Evolutionary conservation across 2,329 filamentous ascomycete species (phyloP).

Genomic region (Claviceps sp.): DNA sequence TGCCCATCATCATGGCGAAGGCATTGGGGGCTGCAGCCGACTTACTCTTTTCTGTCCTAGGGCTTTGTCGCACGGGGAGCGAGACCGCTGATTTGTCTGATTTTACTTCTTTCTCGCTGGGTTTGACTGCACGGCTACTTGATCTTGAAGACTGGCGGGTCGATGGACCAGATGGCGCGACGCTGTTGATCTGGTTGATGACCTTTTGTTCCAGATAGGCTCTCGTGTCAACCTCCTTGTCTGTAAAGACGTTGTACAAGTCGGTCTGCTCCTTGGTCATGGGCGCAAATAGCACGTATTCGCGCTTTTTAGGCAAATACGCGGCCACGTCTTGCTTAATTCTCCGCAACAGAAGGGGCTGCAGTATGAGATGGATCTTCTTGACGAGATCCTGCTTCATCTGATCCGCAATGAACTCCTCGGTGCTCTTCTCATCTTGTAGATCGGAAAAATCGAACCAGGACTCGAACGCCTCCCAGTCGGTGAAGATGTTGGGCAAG

Average conservation of each 20-base stretch:
- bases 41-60: slow-evolving; percentile 17
- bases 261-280: slow-evolving; percentile 86
- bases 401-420: slow-evolving; percentile 67
- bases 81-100: slow-evolving; percentile 11
- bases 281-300: slow-evolving; percentile 90
- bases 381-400: slow-evolving; percentile 40
- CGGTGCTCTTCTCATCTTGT: slow-evolving; percentile 66
- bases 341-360: slow-evolving; percentile 75
- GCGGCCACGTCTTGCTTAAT: slow-evolving; percentile 90
- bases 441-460: slow-evolving; percentile 97
- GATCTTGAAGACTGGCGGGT: slow-evolving; percentile 24
- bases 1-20: slow-evolving; percentile 42
- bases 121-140: slow-evolving; percentile 14
- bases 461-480: slow-evolving; percentile 81
- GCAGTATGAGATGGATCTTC: slow-evolving; percentile 84
- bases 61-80: slow-evolving; percentile 23
- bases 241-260: slow-evolving; percentile 56
- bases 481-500: slow-evolving; percentile 82
- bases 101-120: slow-evolving; percentile 8
- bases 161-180: slow-evolving; percentile 18
- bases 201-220: slow-evolving; percentile 75
- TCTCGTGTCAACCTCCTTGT: slow-evolving; percentile 47
- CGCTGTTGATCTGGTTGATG: slow-evolving; percentile 42
- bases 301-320: slow-evolving; percentile 85
- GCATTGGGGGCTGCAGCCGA: slow-evolving; percentile 25